Percentiles rank a stretch among this genome's conserved stretches.
Conservation (phyloP, 2,329 filamentous ascomycete genomes). For the Venturia effusa region DNA sequence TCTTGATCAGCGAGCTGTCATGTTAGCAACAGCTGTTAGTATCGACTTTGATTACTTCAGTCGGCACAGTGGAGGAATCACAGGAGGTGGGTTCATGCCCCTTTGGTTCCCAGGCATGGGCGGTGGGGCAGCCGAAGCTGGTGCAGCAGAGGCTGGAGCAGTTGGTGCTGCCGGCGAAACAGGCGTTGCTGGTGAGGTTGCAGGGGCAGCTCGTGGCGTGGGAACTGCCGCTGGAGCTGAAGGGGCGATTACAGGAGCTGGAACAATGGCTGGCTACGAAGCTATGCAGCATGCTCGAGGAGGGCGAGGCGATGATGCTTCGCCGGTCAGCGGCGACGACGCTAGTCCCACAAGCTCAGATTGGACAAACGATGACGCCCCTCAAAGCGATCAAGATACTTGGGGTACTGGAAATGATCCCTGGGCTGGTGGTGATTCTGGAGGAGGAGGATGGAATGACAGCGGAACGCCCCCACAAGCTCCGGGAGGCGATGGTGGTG, state of each 20-base stretch:
- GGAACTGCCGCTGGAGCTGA: conserved; percentile 27
- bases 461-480: background rate
- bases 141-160: conserved; percentile 25
- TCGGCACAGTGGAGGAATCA: conserved; percentile 39
- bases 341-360: conserved; percentile 17
- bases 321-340: conserved; percentile 16
- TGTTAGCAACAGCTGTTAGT: conserved; percentile 54
- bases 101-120: conserved; percentile 36
- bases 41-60: conserved; percentile 61
- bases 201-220: conserved; percentile 26
- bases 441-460: background rate
- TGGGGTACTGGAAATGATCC: conserved; percentile 2
- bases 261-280: conserved; percentile 52
- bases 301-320: conserved; percentile 19
- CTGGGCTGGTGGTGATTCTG: background rate
- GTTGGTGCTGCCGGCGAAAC: conserved; percentile 21
- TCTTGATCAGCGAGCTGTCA: conserved; percentile 53
- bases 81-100: conserved; percentile 37
- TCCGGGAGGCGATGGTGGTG: background rate
- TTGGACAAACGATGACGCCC: background rate
- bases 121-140: conserved; percentile 28
- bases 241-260: conserved; percentile 23
- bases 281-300: conserved; percentile 45
- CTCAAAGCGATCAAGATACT: background rate
- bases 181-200: conserved; percentile 25